phyloP scores from a whole-genome alignment of 306 rosid species.

The Mimosa bimucronata region DNA sequence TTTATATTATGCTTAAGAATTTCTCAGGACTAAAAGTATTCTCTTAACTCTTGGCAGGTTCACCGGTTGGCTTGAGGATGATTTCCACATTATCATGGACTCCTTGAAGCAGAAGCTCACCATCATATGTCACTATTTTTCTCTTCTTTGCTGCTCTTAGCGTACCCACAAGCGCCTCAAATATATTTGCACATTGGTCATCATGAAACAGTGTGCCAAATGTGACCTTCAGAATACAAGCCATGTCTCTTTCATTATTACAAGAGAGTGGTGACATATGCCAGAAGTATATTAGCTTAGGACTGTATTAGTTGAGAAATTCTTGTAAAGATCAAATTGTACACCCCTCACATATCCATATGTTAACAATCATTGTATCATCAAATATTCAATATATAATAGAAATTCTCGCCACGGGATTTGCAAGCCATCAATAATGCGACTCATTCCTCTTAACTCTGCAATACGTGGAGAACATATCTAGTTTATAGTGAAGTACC shows the following conservation, averaged over 20 bases:
- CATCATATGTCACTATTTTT: constrained; percentile 68
- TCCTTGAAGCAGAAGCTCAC: constrained; percentile 92
- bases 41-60: constrained; percentile 15
- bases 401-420: background rate
- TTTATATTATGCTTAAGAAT: background rate
- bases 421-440: background rate
- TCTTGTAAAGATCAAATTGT: background rate
- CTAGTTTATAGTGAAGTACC: background rate
- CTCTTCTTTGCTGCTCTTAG: constrained; percentile 88
- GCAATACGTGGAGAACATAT: background rate
- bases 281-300: constrained; percentile 8
- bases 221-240: constrained; percentile 63
- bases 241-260: constrained; percentile 22
- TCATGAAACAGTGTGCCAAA: constrained; percentile 84
- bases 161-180: constrained; percentile 93
- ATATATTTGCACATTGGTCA: constrained; percentile 86
- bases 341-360: background rate
- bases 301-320: background rate
- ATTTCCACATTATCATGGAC: constrained; percentile 95
- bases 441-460: background rate
- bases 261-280: background rate
- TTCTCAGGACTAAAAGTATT: background rate
- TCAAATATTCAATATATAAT: background rate
- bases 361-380: background rate
- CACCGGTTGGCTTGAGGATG: constrained; percentile 59